These are phyloP conservation scores for Pythium brachiatum DNA, from an alignment of 352 stramenopile species.

Conservation along the genomic window DNA sequence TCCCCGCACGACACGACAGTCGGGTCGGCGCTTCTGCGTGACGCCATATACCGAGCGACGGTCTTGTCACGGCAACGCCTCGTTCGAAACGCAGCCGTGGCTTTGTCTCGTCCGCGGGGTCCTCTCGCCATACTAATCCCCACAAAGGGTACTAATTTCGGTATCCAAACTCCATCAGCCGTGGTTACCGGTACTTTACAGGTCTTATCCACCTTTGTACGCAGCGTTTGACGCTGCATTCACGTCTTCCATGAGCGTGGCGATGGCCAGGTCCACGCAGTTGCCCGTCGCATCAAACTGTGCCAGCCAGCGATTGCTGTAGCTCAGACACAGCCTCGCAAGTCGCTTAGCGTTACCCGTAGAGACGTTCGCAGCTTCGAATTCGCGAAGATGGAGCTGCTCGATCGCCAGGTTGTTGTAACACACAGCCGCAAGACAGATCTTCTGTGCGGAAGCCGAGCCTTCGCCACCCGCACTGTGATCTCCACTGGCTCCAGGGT, in stretches of 20 bases:
- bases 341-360: slow-evolving; percentile 87
- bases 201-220: too few species aligned
- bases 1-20: too few species aligned
- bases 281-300: slow-evolving; percentile 89
- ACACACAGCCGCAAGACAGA: slow-evolving; percentile 86
- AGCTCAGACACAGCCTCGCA: slow-evolving; percentile 88
- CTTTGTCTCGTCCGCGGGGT: too few species aligned
- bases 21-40: too few species aligned
- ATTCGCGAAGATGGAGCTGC: slow-evolving; percentile 81
- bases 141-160: too few species aligned
- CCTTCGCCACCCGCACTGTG: slow-evolving; percentile 23
- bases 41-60: too few species aligned
- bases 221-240: slow-evolving; percentile 26
- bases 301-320: slow-evolving; percentile 88
- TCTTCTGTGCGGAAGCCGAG: slow-evolving; percentile 75
- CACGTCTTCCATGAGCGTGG: slow-evolving; percentile 65
- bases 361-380: slow-evolving; percentile 71
- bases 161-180: too few species aligned
- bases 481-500: slow-evolving; percentile 23
- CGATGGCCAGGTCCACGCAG: slow-evolving; percentile 58
- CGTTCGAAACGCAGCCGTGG: too few species aligned
- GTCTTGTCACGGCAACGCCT: too few species aligned
- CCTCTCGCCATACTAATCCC: too few species aligned
- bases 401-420: slow-evolving; percentile 94
- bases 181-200: too few species aligned